Percentiles rank a stretch among this genome's conserved stretches.
These are phyloP conservation scores for Monosiga brevicollis DNA, from an alignment of 78 protist species.

Conservation along the genomic window DNA sequence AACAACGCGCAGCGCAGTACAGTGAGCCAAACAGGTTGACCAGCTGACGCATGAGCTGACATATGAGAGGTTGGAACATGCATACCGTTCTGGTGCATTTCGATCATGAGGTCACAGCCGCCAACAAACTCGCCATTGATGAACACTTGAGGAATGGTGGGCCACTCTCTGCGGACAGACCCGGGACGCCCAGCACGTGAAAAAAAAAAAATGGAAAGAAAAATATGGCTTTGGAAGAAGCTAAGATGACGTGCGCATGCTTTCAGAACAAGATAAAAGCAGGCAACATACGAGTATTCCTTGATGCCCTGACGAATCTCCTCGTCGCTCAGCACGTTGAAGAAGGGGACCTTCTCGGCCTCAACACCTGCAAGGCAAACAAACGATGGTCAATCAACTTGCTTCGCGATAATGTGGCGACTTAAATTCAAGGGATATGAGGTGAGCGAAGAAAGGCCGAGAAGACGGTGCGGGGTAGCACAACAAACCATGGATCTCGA, in stretches of 20 bases:
- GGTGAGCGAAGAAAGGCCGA: no score
- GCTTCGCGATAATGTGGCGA: neutral
- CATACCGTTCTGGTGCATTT: conserved; percentile 58
- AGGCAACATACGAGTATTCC: conserved; percentile 31
- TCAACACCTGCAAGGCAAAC: neutral
- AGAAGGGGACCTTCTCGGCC: neutral
- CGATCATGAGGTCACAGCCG: conserved; percentile 73
- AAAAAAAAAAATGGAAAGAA: no score
- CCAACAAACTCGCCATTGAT: conserved; percentile 86
- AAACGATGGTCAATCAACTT: neutral
- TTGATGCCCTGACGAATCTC: conserved; percentile 63
- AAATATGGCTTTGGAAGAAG: conserved; percentile 6
- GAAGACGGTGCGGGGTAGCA: no score
- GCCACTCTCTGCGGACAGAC: conserved; percentile 65
- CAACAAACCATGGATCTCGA: conserved; percentile 53
- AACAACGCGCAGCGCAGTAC: no score
- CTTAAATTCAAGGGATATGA: no score
- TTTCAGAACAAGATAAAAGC: neutral
- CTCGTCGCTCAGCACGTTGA: conserved; percentile 52
- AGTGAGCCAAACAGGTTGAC: no score
- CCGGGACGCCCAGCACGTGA: no score
- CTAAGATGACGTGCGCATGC: conserved; percentile 8
- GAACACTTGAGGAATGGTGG: conserved; percentile 91
- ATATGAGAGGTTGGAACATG: no score
- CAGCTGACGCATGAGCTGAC: no score